Evolutionary conservation across 495 filamentous ascomycete genomes (phyloP).

Genomic region (Astrocystis sublimbata): DNA sequence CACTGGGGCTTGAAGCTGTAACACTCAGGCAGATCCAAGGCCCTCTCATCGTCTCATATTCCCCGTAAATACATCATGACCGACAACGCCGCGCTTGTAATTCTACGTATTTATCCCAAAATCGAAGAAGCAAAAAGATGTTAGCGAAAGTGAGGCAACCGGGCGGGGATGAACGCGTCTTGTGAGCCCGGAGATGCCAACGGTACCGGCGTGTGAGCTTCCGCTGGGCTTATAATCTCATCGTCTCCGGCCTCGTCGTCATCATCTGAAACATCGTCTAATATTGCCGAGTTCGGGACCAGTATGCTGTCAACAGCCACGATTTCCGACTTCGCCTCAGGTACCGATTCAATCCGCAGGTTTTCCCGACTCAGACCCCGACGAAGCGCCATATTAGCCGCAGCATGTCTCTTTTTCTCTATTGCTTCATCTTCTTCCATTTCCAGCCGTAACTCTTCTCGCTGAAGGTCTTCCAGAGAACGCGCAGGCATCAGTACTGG

Average conservation of each 20-base stretch:
- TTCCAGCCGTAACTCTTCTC: slow-evolving; percentile 71
- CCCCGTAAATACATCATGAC: background rate
- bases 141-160: slow-evolving; percentile 32
- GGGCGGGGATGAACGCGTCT: slow-evolving; percentile 31
- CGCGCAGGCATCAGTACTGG: slow-evolving; percentile 41
- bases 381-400: slow-evolving; percentile 67
- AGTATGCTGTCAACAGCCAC: slow-evolving; percentile 26
- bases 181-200: slow-evolving; percentile 8
- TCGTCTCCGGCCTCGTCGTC: slow-evolving; percentile 21
- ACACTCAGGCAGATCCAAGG: background rate
- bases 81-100: slow-evolving; percentile 19
- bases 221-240: slow-evolving; percentile 9
- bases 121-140: background rate
- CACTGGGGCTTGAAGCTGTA: background rate
- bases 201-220: slow-evolving; percentile 6
- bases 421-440: slow-evolving; percentile 71
- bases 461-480: slow-evolving; percentile 70
- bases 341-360: slow-evolving; percentile 24
- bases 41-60: slow-evolving; percentile 5
- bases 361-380: slow-evolving; percentile 61
- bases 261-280: slow-evolving; percentile 28
- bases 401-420: slow-evolving; percentile 68
- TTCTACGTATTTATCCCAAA: slow-evolving; percentile 15
- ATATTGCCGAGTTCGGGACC: slow-evolving; percentile 25
- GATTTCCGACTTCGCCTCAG: slow-evolving; percentile 34